Percentiles rank a stretch among this genome's conserved stretches.
Conservation (phyloP, 768 basidiomycete genomes). For the Agrocybe pediades region DNA sequence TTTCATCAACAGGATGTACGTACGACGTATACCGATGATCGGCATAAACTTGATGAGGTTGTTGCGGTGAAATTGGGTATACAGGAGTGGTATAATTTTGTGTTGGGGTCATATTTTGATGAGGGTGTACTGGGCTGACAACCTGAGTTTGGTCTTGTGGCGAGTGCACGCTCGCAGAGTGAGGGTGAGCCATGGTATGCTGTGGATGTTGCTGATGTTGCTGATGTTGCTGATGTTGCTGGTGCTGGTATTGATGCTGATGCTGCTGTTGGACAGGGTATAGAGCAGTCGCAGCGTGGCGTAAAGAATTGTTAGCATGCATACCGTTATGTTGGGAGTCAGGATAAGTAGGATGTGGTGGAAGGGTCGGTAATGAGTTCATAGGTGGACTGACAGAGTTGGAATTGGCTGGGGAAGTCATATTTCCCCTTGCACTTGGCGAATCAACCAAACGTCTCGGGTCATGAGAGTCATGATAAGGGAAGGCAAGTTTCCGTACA, state of each 20-base stretch:
- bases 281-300: conserved; percentile 19
- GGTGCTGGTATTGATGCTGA: conserved; percentile 10
- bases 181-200: conserved; percentile 15
- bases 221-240: conserved; percentile 1
- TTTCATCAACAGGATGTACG: conserved; percentile 60
- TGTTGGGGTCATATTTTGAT: conserved; percentile 14
- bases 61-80: conserved; percentile 13
- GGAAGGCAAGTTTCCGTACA: conserved; percentile 78
- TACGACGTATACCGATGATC: conserved; percentile 43
- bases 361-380: conserved; percentile 34
- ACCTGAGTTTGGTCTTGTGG: conserved; percentile 29
- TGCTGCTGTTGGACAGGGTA: conserved; percentile 10
- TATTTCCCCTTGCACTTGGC: conserved; percentile 44
- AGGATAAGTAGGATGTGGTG: conserved; percentile 41
- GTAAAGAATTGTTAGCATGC: conserved; percentile 26
- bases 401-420: conserved; percentile 59
- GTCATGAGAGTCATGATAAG: conserved; percentile 72
- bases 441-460: conserved; percentile 51
- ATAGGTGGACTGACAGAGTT: conserved; percentile 61
- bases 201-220: conserved; percentile 4
- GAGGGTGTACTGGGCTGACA: conserved; percentile 9
- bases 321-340: conserved; percentile 24
- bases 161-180: conserved; percentile 24
- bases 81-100: conserved; percentile 17
- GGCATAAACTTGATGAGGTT: conserved; percentile 36